Conservation (phyloP, 2,329 filamentous ascomycete genomes). For the Nigrospora osmanthi region DNA sequence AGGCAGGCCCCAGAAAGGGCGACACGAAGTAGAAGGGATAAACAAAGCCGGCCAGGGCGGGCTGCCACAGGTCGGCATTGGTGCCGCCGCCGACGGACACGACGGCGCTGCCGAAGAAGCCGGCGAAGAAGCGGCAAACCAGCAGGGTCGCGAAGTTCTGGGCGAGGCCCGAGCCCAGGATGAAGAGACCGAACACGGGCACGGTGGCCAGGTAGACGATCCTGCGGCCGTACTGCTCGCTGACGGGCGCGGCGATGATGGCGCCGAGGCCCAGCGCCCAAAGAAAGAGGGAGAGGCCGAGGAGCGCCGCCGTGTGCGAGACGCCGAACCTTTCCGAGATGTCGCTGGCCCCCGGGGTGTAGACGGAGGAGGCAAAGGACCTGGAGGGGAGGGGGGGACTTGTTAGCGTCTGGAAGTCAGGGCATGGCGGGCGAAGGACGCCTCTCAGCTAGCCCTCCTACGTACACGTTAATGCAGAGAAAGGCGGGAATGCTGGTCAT, state of each 20-base stretch:
- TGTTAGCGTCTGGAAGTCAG: too few relatives aligned
- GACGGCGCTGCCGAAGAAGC: slow-evolving; percentile 39
- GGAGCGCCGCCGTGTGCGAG: slow-evolving; percentile 45
- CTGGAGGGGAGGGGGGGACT: too few relatives aligned
- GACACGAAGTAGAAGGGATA: slow-evolving; percentile 39
- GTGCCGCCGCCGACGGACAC: slow-evolving; percentile 42
- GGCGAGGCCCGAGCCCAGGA: slow-evolving; percentile 44
- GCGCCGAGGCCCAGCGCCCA: slow-evolving; percentile 54
- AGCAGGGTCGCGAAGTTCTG: slow-evolving; percentile 41
- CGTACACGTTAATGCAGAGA: too few relatives aligned
- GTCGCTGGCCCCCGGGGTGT: too few relatives aligned
- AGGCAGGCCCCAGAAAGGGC: slow-evolving; percentile 43
- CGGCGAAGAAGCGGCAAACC: slow-evolving; percentile 49
- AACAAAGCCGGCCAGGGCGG: slow-evolving; percentile 31
- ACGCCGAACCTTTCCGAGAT: slow-evolving; percentile 39
- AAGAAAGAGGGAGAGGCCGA: slow-evolving; percentile 52
- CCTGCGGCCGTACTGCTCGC: slow-evolving; percentile 48
- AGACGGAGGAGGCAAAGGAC: too few relatives aligned
- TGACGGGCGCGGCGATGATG: slow-evolving; percentile 49
- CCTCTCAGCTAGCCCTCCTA: too few relatives aligned
- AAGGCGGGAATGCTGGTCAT: too few relatives aligned
- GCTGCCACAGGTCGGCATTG: slow-evolving; percentile 38
- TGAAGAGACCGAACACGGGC: slow-evolving; percentile 45
- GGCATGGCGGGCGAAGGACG: too few relatives aligned
- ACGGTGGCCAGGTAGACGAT: slow-evolving; percentile 40